A percentile compares a stretch with the other conserved stretches of the same genome.
These are phyloP conservation scores for Colletotrichum truncatum DNA, from an alignment of 2,329 filamentous ascomycete genomes.

Conservation along the genomic window DNA sequence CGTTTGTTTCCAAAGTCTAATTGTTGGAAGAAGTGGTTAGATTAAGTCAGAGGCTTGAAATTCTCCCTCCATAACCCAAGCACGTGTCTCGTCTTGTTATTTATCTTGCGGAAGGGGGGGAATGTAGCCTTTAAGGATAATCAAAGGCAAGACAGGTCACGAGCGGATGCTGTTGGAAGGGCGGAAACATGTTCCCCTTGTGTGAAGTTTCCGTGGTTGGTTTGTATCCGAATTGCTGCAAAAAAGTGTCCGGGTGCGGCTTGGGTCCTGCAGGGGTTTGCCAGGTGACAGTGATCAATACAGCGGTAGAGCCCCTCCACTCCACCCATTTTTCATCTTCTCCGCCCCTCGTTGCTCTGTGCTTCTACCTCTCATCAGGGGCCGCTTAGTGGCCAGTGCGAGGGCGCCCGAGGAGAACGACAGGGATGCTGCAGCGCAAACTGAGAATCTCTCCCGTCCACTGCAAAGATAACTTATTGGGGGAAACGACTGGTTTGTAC, in stretches of 20 bases:
- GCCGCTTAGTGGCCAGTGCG: neutral
- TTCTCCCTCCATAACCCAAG: no score
- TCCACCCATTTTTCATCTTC: neutral
- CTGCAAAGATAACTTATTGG: no score
- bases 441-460: neutral
- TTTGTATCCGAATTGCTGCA: neutral
- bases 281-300: neutral
- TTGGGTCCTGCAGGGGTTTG: slow-evolving; percentile 1
- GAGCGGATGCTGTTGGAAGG: neutral
- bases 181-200: neutral
- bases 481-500: neutral
- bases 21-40: no score
- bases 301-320: neutral
- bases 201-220: neutral
- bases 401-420: neutral
- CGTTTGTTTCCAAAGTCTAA: no score
- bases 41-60: no score
- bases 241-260: neutral
- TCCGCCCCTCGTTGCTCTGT: neutral
- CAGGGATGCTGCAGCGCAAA: neutral
- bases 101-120: no score
- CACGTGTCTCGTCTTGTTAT: no score
- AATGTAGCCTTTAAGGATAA: rapidly evolving
- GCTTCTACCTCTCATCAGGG: neutral
- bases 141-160: neutral